phyloP scores from a whole-genome alignment of 805 yeast species.

The Zygoascus tannicola region DNA sequence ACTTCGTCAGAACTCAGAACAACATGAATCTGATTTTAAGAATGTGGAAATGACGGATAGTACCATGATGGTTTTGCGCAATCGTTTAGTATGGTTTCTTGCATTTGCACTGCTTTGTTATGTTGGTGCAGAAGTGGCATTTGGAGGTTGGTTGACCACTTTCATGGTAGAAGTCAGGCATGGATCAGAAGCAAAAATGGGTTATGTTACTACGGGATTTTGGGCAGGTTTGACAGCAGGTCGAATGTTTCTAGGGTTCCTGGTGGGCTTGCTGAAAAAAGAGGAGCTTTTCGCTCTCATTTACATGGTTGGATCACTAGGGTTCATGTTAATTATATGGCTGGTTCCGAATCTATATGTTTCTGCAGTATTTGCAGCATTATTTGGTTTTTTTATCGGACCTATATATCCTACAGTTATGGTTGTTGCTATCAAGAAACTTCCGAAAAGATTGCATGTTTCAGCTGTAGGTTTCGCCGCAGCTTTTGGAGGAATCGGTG shows the following conservation, averaged over 20 bases:
- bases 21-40: neutral
- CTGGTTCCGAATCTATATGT: conserved; percentile 35
- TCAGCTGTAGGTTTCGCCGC: conserved; percentile 65
- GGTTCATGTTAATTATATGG: conserved; percentile 40
- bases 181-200: conserved; percentile 39
- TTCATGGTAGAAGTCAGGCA: conserved; percentile 47
- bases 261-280: conserved; percentile 24
- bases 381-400: conserved; percentile 53
- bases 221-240: conserved; percentile 68
- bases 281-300: conserved; percentile 16
- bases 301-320: conserved; percentile 30
- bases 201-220: conserved; percentile 58
- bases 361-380: conserved; percentile 38
- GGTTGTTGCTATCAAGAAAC: conserved; percentile 47
- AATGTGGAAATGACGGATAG: neutral
- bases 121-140: conserved; percentile 59
- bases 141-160: conserved; percentile 65
- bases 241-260: conserved; percentile 38
- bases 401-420: conserved; percentile 69
- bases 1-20: neutral
- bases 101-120: conserved; percentile 50
- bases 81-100: conserved; percentile 31
- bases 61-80: conserved; percentile 2
- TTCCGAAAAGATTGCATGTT: conserved; percentile 53
- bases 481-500: conserved; percentile 76